Percentiles rank a stretch among this genome's conserved stretches.
These are phyloP conservation scores for Saturnispora hagleri DNA, from an alignment of 805 yeast genomes.

Conservation along the genomic window DNA sequence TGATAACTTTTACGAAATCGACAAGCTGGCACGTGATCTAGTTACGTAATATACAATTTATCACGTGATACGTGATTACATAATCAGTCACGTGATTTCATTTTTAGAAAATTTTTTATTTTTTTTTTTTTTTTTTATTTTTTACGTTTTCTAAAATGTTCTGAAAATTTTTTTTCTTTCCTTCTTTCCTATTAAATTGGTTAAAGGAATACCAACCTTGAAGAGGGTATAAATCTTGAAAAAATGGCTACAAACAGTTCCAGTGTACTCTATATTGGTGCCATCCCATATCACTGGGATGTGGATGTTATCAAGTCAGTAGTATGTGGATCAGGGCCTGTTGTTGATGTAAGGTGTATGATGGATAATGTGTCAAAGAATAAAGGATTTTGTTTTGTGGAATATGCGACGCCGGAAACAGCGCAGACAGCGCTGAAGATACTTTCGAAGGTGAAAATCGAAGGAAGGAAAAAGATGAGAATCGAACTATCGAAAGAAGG, in stretches of 20 bases:
- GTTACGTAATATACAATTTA: no score
- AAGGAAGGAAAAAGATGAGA: slow-evolving; percentile 40
- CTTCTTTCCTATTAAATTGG: neutral
- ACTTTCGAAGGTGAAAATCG: slow-evolving; percentile 36
- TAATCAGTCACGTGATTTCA: no score
- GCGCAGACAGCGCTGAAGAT: slow-evolving; percentile 41
- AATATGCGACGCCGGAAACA: slow-evolving; percentile 42
- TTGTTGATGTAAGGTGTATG: slow-evolving; percentile 58
- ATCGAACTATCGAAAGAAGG: slow-evolving; percentile 59
- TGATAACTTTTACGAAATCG: neutral
- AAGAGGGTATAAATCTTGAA: neutral
- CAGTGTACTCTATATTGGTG: slow-evolving; percentile 49
- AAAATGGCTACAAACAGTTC: slow-evolving; percentile 16
- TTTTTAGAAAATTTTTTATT: neutral
- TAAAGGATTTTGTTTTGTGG: slow-evolving; percentile 62
- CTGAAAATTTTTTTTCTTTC: neutral
- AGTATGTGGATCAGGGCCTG: slow-evolving; percentile 64
- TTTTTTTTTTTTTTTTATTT: neutral
- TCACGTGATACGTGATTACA: no score
- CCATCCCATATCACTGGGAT: slow-evolving; percentile 66
- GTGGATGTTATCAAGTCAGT: slow-evolving; percentile 52
- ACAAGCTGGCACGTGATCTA: no score
- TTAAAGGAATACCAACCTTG: neutral
- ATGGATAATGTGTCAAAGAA: slow-evolving; percentile 49
- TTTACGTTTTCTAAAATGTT: neutral